Evolutionary conservation across 2,329 filamentous ascomycete genomes (phyloP).

Genomic region (Leptosphaerulina australis): DNA sequence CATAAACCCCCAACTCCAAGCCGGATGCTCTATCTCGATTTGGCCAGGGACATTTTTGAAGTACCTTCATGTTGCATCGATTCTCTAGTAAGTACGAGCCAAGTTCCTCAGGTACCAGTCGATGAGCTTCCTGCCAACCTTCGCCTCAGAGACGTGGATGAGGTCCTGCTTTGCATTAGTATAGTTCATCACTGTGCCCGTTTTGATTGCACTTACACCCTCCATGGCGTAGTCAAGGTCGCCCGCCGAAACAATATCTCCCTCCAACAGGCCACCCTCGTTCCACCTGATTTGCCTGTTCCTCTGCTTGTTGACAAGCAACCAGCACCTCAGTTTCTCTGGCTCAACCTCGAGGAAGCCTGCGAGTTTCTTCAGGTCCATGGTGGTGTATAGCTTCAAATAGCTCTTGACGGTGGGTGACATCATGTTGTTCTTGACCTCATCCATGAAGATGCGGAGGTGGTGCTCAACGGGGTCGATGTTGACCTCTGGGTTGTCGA

Average conservation of each 20-base stretch:
- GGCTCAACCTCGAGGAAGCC: constrained; percentile 96
- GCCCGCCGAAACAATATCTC: constrained; percentile 89
- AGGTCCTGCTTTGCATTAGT: constrained; percentile 68
- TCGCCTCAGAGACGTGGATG: constrained; percentile 98
- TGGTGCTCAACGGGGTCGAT: constrained; percentile 98
- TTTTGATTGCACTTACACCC: constrained; percentile 67
- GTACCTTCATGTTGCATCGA: constrained; percentile 9
- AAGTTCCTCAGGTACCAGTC: constrained; percentile 99
- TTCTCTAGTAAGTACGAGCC: constrained; percentile 81
- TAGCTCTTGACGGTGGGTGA: constrained; percentile 98
- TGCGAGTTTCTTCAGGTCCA: constrained; percentile 97
- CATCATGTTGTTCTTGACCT: constrained; percentile 99
- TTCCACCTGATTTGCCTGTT: constrained; percentile 95
- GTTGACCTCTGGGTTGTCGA: constrained; percentile 95
- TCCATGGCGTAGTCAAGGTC: constrained; percentile 98
- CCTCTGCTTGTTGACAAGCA: constrained; percentile 98
- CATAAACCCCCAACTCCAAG: constrained; percentile 44
- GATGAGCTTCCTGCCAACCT: constrained; percentile 94
- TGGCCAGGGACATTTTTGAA: constrained; percentile 17
- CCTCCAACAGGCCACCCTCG: constrained; percentile 87
- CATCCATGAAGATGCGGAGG: constrained; percentile 97
- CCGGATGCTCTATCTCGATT: constrained; percentile 42
- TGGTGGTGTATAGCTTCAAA: constrained; percentile 98
- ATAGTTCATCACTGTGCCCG: not conserved
- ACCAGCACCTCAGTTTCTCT: constrained; percentile 92